Evolutionary conservation across 2,329 filamentous ascomycete species (phyloP).

Genomic region (Arthrobotrys musiformis): DNA sequence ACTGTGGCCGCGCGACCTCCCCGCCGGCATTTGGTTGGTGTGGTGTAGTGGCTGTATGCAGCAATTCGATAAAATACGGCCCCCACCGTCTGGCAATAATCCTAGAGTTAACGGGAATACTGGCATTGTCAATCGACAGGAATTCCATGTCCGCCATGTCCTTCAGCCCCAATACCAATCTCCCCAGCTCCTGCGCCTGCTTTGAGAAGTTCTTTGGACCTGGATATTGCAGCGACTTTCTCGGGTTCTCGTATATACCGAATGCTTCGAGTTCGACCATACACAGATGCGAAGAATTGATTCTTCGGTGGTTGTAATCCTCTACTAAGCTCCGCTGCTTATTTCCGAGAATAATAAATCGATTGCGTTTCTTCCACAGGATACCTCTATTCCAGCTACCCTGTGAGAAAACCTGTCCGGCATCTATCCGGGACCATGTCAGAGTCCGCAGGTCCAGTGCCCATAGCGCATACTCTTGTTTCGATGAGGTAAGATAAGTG

Average conservation of each 20-base stretch:
- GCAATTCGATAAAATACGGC: conserved; percentile 90
- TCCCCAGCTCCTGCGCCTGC: conserved; percentile 85
- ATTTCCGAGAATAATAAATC: conserved; percentile 94
- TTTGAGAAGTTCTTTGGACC: conserved; percentile 71
- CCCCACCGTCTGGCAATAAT: conserved; percentile 91
- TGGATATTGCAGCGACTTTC: conserved; percentile 61
- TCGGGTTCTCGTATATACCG: conserved; percentile 95
- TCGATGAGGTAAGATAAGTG: conserved; percentile 95
- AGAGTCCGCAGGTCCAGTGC: conserved; percentile 87
- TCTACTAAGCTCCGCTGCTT: conserved; percentile 92
- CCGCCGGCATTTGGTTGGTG: conserved; percentile 25
- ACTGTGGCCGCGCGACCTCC: conserved; percentile 65
- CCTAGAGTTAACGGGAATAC: conserved; percentile 91
- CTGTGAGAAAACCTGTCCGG: conserved; percentile 91
- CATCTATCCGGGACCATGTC: conserved; percentile 95
- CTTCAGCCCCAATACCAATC: conserved; percentile 79
- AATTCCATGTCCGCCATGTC: conserved; percentile 98
- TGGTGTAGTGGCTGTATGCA: conserved; percentile 74
- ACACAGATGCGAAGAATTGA: conserved; percentile 97
- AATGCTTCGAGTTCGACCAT: conserved; percentile 98
- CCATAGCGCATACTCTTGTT: conserved; percentile 98
- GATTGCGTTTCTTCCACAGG: conserved; percentile 90
- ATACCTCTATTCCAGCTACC: conserved; percentile 98
- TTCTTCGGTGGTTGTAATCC: conserved; percentile 96
- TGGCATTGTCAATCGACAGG: conserved; percentile 86